phyloP scores from a whole-genome alignment of 2,329 filamentous ascomycete genomes.

The Cercospora sp. region DNA sequence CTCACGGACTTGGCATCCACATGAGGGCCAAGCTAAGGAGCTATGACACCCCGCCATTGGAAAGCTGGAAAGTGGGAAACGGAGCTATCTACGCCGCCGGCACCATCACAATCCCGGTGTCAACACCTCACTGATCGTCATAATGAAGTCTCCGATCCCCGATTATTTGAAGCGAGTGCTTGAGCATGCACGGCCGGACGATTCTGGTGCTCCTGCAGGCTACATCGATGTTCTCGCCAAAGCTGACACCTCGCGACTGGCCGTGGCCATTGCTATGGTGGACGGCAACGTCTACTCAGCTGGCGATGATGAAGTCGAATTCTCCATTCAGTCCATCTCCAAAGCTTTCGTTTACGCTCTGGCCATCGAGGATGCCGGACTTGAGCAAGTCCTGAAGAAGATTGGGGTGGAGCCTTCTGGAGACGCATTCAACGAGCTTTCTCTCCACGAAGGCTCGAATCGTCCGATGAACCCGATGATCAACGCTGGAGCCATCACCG shows the following conservation, averaged over 20 bases:
- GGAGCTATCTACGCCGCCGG: not conserved
- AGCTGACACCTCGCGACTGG: slow-evolving; percentile 45
- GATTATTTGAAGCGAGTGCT: slow-evolving; percentile 30
- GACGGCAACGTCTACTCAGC: slow-evolving; percentile 45
- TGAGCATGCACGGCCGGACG: slow-evolving; percentile 25
- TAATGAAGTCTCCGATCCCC: slow-evolving; percentile 31
- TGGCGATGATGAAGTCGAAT: slow-evolving; percentile 44
- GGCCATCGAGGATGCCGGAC: slow-evolving; percentile 43
- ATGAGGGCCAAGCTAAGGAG: not conserved
- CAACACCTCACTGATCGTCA: not conserved
- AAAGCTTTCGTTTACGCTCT: slow-evolving; percentile 47
- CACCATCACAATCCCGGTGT: not conserved
- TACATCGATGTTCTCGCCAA: slow-evolving; percentile 45
- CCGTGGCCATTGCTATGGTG: slow-evolving; percentile 44
- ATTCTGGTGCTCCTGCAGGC: slow-evolving; percentile 38
- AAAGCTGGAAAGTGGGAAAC: not conserved
- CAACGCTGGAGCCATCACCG: slow-evolving; percentile 32
- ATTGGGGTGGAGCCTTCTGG: slow-evolving; percentile 47
- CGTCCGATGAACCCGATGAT: slow-evolving; percentile 30
- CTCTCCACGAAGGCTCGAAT: slow-evolving; percentile 26
- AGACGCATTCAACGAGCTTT: slow-evolving; percentile 42
- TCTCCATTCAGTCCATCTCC: slow-evolving; percentile 47
- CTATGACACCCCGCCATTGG: not conserved
- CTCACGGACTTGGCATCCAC: not conserved
- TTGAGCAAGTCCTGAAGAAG: slow-evolving; percentile 41